phyloP scores from a whole-genome alignment of 225 moss, liverwort and hornwort genomes.

The Antitrichia curtipendula region DNA sequence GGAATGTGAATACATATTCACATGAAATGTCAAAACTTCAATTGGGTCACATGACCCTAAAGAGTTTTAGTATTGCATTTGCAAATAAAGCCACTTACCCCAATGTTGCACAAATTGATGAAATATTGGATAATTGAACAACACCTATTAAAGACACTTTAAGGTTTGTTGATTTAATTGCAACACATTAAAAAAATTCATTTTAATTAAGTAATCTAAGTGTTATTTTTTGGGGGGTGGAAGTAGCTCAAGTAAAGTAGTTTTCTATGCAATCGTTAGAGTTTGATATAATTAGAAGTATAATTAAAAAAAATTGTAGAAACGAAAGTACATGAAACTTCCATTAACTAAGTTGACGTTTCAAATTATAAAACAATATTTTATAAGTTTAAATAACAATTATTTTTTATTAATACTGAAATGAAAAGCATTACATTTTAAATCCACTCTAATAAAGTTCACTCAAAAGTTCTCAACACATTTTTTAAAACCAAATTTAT shows the following conservation, averaged over 20 bases:
- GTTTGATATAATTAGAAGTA: background rate
- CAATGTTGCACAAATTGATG: background rate
- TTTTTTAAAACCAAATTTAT: background rate
- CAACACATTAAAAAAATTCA: background rate
- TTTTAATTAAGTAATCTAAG: background rate
- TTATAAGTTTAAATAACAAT: background rate
- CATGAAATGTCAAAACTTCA: background rate
- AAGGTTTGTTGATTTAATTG: background rate
- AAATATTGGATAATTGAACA: background rate
- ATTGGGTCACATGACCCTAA: rapidly evolving
- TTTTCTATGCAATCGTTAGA: background rate
- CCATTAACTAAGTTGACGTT: background rate
- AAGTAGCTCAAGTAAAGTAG: background rate
- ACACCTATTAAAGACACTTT: background rate
- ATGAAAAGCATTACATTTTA: background rate
- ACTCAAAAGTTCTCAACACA: background rate
- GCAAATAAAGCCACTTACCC: too few species aligned
- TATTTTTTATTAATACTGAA: background rate
- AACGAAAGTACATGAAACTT: background rate
- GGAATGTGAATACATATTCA: background rate
- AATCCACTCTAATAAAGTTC: background rate
- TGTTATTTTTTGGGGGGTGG: rapidly evolving
- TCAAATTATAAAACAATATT: background rate
- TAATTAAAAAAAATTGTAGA: background rate
- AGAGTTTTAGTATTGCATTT: background rate